Base-by-base conservation (phyloP, 73 alveolate genomes). In the Symbiodinium pilosum region DNA sequence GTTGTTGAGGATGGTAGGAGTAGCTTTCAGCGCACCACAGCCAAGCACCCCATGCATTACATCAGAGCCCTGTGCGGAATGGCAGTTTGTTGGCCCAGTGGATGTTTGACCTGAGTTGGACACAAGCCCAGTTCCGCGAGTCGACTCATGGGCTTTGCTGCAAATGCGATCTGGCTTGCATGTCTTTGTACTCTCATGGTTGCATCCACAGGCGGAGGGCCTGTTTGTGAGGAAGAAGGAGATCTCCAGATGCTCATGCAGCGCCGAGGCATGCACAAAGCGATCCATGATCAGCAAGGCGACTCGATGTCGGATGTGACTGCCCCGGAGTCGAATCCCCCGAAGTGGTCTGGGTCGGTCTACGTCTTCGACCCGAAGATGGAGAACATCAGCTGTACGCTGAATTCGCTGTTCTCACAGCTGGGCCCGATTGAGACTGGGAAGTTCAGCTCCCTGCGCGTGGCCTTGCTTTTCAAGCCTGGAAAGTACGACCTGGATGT, bases 391-490 rank as follows among this genome's bases (percentile, higher is more conserved):
- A 64, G 81, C 81, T 28, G 32, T 38, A 64, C 81, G 2, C 39
- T 64, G 81, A 18, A 64, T 18, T 5, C 41, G 81, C 81, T 64
- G 38, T 64, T 64, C 81, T 9, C 12, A 18, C 81, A 64, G 81
- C 83, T 86, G 84, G 95, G 86, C 3, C 86, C 84, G 26, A 18
- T 56, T 28, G 40, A 21, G 56, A 34, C 81, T 14, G 75, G 94
- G n/a, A 56, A 88, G 86, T 88, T 56, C 47, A 59, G 86, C 86
- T 88, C 95, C 6, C 85, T 24, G 1, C 91, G 99, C 18, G 32
- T 54, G 24, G 99, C 98, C 39, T 24, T 94, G 42, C 84, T 94
- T 28, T 94, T 94, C 92, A 59, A 85, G 59, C 81, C 81, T 3
- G 81, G 81, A 14, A 64, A 20, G 20, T 64, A 64, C 81, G 30